A percentile compares a stretch with the other conserved stretches of the same genome.
These are phyloP conservation scores for Solanum piurae DNA, from an alignment of 257 asterid species.

Conservation along the genomic window DNA sequence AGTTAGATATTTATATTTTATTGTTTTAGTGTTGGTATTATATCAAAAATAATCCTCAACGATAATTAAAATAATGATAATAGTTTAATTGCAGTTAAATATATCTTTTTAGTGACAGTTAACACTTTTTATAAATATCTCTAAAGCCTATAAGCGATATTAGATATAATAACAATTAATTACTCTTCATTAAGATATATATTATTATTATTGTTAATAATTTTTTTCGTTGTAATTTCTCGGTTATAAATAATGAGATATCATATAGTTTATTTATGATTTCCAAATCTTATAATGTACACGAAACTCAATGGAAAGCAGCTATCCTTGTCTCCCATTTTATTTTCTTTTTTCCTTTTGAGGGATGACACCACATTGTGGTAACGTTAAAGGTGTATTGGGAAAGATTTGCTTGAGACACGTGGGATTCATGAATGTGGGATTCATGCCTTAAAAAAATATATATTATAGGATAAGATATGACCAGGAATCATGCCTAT, in stretches of 20 bases:
- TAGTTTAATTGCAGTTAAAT: too few species aligned
- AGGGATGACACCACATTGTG: neutral
- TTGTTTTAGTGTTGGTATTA: too few species aligned
- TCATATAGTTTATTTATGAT: neutral
- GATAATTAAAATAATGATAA: too few species aligned
- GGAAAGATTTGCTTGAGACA: neutral
- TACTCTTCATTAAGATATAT: too few species aligned
- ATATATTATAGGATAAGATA: neutral
- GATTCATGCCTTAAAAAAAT: neutral
- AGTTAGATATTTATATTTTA: neutral
- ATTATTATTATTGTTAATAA: too few species aligned
- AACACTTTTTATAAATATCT: too few species aligned
- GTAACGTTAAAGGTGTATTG: neutral
- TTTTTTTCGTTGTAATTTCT: too few species aligned
- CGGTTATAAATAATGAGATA: neutral
- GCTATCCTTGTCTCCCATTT: neutral
- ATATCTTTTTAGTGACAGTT: too few species aligned
- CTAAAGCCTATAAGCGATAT: too few species aligned
- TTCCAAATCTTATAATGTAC: neutral
- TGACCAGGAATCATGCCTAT: too few species aligned
- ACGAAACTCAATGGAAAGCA: neutral
- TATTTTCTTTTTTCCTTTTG: neutral
- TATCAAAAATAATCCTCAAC: too few species aligned
- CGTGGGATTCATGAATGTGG: neutral
- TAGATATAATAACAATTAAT: too few species aligned